Conservation (phyloP, 148 eudicot genomes). For the Cornus kousa region DNA sequence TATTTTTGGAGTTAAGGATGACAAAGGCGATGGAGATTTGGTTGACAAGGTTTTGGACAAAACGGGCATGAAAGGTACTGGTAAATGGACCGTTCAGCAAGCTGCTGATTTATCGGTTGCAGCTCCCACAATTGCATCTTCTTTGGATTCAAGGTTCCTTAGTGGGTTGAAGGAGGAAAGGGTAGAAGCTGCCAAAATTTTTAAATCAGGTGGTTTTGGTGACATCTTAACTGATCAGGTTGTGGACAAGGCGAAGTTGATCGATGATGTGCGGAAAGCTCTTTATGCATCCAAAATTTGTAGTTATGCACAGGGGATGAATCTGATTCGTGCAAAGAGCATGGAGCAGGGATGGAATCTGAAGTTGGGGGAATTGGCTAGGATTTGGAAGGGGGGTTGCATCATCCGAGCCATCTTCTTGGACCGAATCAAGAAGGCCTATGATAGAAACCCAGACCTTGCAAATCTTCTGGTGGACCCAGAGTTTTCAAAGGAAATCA, state of each 20-base stretch:
- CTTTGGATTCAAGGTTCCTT: constrained; percentile 29
- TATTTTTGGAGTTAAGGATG: constrained; percentile 12
- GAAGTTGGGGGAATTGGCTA: constrained; percentile 12
- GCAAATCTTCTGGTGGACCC: constrained; percentile 9
- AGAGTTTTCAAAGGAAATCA: constrained; percentile 11
- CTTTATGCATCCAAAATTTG: constrained; percentile 16
- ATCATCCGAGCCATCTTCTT: background rate
- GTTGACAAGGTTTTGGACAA: constrained; percentile 10
- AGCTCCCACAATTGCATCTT: constrained; percentile 28
- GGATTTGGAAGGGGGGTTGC: constrained; percentile 18
- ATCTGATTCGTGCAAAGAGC: constrained; percentile 10
- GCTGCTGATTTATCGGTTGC: constrained; percentile 30
- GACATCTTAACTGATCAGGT: constrained; percentile 18
- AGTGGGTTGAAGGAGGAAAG: constrained; percentile 30
- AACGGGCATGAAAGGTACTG: constrained; percentile 25
- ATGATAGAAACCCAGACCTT: constrained; percentile 7
- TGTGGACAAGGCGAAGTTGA: constrained; percentile 22
- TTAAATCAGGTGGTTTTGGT: constrained; percentile 23
- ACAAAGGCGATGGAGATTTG: constrained; percentile 6
- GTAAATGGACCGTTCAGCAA: constrained; percentile 31
- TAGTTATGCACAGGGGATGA: constrained; percentile 15
- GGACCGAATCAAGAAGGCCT: constrained; percentile 10
- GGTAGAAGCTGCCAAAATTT: constrained; percentile 26
- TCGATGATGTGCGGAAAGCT: constrained; percentile 24
- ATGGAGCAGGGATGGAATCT: constrained; percentile 7